Base-by-base conservation (phyloP, 1,139 yeast species). In the Candida buenavistaensis region DNA sequence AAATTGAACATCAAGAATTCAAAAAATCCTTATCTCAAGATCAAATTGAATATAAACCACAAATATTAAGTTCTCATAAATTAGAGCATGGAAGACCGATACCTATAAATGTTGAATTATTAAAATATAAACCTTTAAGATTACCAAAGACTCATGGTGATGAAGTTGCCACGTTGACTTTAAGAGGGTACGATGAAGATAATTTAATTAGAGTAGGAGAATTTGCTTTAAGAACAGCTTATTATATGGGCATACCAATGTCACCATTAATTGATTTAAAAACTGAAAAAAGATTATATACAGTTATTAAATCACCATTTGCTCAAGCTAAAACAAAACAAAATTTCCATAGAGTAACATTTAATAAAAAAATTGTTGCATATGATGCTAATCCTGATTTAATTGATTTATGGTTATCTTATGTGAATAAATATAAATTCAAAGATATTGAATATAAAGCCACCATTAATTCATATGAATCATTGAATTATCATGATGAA, bases 301-400 rank as follows among this genome's bases (percentile, higher is more conserved):
- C 98, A 0, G 96, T 92, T 36, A 88, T 85, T 50, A 78, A 84
- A 57, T 82, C 96, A 4, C 97, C 97, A 1, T 92, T 92, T 58
- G 96, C 87, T 22, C 95, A 87, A 55, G 95, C 97, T 36, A 90
- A 90, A 58, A 76, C 95, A 7, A 92, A 92, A 64, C 96, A 92
- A 64, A 92, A 92, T 68, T 92, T 87, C 65, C 87, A 87, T 65
- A 80, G 97, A 65, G 75, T 78, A 36, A 92, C 97, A 1, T 87
- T 78, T 57, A 79, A 83, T 52, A 78, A 95, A 43, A 62, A 77
- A 45, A 68, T 92, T 45, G 72, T 72, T 44, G 86, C 89, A 13
- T 89, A 77, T 70, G 97, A 92, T 60, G 79, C 96, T 15, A 82
- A 85, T 45, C 82, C 92, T 1, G 96, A 88, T 52, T 82, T 85